Evolutionary conservation across 1,284 basidiomycete species (phyloP), one percentile per base, ranked within the genome.

Genomic region (Ustilago crameri): DNA sequence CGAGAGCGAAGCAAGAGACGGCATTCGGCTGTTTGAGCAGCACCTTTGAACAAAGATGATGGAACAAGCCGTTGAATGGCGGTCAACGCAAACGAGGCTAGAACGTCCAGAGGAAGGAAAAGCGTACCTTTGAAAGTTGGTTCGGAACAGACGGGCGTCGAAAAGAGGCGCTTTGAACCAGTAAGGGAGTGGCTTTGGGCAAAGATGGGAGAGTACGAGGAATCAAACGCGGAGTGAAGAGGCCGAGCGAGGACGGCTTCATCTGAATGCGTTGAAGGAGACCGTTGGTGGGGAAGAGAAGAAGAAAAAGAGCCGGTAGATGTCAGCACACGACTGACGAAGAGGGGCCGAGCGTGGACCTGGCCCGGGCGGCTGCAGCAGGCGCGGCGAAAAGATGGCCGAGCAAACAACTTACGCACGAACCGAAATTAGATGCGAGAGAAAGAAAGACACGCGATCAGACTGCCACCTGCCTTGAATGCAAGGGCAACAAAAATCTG

Each of bases 61-160:
- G 7, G 35, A 37, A 37, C n/a, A 15, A 37, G 35, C 35, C 35
- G 5, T 8, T 37, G 35, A 37, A 37, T 5, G 22, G 52, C 20
- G 47, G 35, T 38, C 14, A 30, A 22, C 17, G 17, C 17, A 9
- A 37, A 45, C 26, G 15, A 20, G 22, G 30, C 35, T 17, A 32
- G 50, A 27, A 44, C 9, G 15, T 12, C 20, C 15, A 17, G 23
- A 51, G 24, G 9, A 17, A 20, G 35, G 35, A 37, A 9, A 17
- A 30, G 54, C 65, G 48, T 68, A 62, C 65, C 58, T 68, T 61
- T 68, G 58, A 32, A 17, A 53, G 58, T 15, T 51, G 40, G 38
- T 22, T 32, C 18, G 54, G 53, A 22, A 46, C 38, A 20, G 41
- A 24, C 18, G 54, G 59, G 23, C 43, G 65, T 10, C 41, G 15